Conservation (phyloP, 2,329 filamentous ascomycete species). For the Phaeosphaeria sp. region DNA sequence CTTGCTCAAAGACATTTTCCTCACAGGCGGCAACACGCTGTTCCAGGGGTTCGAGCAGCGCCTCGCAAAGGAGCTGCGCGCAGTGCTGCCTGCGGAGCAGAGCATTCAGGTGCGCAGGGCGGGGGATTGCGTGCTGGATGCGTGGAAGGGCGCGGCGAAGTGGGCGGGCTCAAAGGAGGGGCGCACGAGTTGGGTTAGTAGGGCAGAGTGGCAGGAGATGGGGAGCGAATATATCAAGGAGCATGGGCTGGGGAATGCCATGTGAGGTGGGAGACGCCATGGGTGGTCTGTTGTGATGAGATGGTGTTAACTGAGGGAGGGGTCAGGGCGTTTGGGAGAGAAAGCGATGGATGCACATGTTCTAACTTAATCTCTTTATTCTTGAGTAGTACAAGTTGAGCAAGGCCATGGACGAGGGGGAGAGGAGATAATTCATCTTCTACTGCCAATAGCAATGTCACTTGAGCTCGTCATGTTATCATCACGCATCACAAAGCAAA, state of each 20-base stretch:
- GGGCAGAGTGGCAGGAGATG: constrained; percentile 88
- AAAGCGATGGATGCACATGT: too few species aligned
- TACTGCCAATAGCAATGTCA: constrained; percentile 27
- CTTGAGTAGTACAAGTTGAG: too few species aligned
- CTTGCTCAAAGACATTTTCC: constrained; percentile 84
- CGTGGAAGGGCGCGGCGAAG: constrained; percentile 89
- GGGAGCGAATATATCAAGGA: constrained; percentile 92
- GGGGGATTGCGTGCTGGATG: constrained; percentile 78
- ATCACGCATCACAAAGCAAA: background rate
- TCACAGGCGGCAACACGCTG: constrained; percentile 91
- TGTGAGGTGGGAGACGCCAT: background rate
- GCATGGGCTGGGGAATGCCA: constrained; percentile 53
- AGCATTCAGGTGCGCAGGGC: constrained; percentile 75
- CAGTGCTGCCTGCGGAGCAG: constrained; percentile 74
- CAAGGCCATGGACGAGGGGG: too few species aligned
- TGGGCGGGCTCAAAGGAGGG: constrained; percentile 73
- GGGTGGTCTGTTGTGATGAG: too few species aligned
- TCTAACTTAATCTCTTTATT: too few species aligned
- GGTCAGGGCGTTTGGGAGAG: too few species aligned
- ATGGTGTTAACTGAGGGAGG: too few species aligned
- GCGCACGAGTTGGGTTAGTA: constrained; percentile 71
- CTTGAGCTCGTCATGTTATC: constrained; percentile 15
- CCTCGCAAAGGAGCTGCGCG: constrained; percentile 72
- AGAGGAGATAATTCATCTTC: background rate
- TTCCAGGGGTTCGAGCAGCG: constrained; percentile 88